A percentile compares a stretch with the other conserved stretches of the same genome.
phyloP scores from a whole-genome alignment of 2,329 filamentous ascomycete genomes.

The Fusarium coffeatum region DNA sequence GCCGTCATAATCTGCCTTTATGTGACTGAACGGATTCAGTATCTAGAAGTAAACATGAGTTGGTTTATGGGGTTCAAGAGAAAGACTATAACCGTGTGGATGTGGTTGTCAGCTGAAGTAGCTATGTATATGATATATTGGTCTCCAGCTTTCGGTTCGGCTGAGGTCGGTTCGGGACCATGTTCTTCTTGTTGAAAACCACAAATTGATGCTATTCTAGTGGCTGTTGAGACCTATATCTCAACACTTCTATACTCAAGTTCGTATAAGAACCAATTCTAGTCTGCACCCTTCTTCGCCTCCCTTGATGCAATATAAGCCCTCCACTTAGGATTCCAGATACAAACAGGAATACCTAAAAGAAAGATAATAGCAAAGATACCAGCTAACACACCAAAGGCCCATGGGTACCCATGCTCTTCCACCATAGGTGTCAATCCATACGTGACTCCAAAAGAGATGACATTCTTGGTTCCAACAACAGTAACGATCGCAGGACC shows the following conservation, averaged over 20 bases:
- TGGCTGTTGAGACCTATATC: no score
- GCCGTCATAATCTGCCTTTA: background rate
- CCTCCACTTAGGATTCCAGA: slow-evolving; percentile 30
- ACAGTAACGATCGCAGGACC: slow-evolving; percentile 17
- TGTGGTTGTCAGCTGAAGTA: background rate
- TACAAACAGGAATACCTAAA: slow-evolving; percentile 31
- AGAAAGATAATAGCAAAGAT: slow-evolving; percentile 29
- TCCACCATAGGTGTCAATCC: slow-evolving; percentile 13
- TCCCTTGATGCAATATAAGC: slow-evolving; percentile 21
- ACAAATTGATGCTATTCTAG: no score
- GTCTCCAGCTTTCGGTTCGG: background rate
- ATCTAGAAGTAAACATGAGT: background rate
- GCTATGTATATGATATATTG: background rate
- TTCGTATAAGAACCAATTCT: background rate
- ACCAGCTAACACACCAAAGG: slow-evolving; percentile 11
- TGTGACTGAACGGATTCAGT: background rate
- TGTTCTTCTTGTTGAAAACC: background rate
- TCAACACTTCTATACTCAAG: background rate
- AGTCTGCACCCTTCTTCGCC: slow-evolving; percentile 2
- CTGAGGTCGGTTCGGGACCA: background rate
- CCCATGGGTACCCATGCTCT: slow-evolving; percentile 9
- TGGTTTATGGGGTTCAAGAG: no score
- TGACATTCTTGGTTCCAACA: slow-evolving; percentile 18
- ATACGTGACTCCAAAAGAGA: slow-evolving; percentile 14
- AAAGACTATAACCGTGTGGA: background rate